Percentiles rank a stretch among this genome's conserved stretches.
phyloP scores from a whole-genome alignment of 768 basidiomycete genomes.

The Lactarius sanguifluus region DNA sequence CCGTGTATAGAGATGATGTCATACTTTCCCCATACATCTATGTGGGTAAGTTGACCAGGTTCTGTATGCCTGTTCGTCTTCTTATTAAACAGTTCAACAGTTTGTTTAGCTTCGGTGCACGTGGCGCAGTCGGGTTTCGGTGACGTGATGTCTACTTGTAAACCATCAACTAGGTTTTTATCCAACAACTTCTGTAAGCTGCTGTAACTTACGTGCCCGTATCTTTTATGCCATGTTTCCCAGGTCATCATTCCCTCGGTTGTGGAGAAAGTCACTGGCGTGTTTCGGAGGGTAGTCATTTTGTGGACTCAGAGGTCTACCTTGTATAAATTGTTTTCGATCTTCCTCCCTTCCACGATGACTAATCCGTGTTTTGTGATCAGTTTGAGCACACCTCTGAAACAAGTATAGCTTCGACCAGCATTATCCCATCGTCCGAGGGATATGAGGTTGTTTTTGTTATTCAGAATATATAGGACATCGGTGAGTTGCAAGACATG shows the following conservation, averaged over 20 bases:
- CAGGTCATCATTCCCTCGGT: neutral
- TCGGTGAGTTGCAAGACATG: no score
- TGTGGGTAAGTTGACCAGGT: neutral
- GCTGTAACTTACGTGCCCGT: neutral
- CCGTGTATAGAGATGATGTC: accelerated
- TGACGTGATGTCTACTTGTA: neutral
- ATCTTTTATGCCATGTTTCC: neutral
- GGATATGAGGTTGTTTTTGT: no score
- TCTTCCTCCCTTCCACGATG: neutral
- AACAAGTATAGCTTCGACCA: no score
- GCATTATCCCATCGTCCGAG: no score
- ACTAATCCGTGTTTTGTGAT: no score
- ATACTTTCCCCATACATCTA: neutral
- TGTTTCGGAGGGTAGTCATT: no score
- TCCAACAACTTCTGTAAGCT: neutral
- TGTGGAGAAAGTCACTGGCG: no score
- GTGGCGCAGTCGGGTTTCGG: neutral
- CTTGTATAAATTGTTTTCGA: neutral
- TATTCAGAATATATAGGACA: no score
- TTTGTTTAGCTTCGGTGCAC: neutral
- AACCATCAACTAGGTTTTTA: neutral
- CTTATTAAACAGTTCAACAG: neutral
- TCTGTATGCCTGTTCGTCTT: accelerated
- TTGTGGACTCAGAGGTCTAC: neutral
- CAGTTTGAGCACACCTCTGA: no score